Percentiles rank a stretch among this genome's conserved stretches.
phyloP scores from a whole-genome alignment of 805 yeast species.

The Candida insectorum region DNA sequence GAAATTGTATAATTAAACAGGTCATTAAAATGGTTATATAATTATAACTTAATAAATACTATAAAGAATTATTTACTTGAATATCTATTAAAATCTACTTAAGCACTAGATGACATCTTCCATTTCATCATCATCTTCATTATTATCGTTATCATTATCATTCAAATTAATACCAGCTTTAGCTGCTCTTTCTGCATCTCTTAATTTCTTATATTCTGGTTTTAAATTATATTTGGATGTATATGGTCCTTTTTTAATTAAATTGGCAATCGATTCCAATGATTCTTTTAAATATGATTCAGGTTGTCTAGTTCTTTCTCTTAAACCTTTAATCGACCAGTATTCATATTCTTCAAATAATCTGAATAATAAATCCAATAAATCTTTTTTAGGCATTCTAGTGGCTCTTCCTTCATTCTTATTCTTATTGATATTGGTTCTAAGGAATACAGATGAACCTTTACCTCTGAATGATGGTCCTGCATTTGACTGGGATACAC shows the following conservation, averaged over 20 bases:
- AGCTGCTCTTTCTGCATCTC: constrained; percentile 74
- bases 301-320: constrained; percentile 93
- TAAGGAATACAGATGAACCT: constrained; percentile 61
- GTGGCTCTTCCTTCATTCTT: constrained; percentile 80
- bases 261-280: constrained; percentile 80
- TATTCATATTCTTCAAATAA: constrained; percentile 93
- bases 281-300: constrained; percentile 90
- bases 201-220: constrained; percentile 80
- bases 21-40: constrained; percentile 4
- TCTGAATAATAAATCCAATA: constrained; percentile 82
- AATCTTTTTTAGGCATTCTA: constrained; percentile 89
- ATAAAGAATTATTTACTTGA: constrained; percentile 2
- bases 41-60: constrained; percentile 3
- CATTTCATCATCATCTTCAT: constrained; percentile 72
- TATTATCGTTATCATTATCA: constrained; percentile 46
- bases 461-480: constrained; percentile 75
- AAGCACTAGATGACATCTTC: constrained; percentile 58
- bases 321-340: constrained; percentile 92
- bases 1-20: constrained; percentile 10
- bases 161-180: constrained; percentile 51
- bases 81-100: constrained; percentile 3
- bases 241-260: constrained; percentile 94
- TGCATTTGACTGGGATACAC: constrained; percentile 81
- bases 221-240: constrained; percentile 87
- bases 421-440: constrained; percentile 36